These are phyloP conservation scores for Pichia sp. DNA, from an alignment of 1,139 yeast genomes.

Conservation along the genomic window DNA sequence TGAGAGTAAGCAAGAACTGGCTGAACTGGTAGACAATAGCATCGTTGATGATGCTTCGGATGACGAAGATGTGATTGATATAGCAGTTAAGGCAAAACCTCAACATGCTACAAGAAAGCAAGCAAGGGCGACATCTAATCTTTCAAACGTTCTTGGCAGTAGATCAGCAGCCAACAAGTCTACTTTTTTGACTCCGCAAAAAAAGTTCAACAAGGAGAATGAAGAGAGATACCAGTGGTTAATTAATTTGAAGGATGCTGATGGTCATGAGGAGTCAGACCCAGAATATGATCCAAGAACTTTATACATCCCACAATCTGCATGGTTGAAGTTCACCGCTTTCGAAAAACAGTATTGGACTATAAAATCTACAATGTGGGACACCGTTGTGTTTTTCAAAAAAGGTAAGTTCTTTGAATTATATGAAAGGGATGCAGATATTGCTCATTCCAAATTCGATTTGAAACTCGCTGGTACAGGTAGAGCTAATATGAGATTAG, in stretches of 20 bases:
- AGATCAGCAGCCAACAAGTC: slow-evolving; percentile 9
- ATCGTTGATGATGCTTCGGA: slow-evolving; percentile 10
- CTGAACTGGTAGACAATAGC: slow-evolving; percentile 9
- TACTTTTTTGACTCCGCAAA: slow-evolving; percentile 28
- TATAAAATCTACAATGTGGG: slow-evolving; percentile 92
- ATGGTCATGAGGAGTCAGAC: slow-evolving; percentile 59
- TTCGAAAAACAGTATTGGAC: slow-evolving; percentile 98
- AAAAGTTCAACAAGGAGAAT: slow-evolving; percentile 58
- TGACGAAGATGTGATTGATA: slow-evolving; percentile 2
- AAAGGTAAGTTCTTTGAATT: slow-evolving; percentile 96
- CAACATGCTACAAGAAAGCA: background rate
- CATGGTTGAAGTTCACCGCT: slow-evolving; percentile 91
- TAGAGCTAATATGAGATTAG: slow-evolving; percentile 93
- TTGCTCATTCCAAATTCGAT: slow-evolving; percentile 86
- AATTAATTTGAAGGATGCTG: slow-evolving; percentile 77
- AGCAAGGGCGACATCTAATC: background rate
- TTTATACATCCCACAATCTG: slow-evolving; percentile 73
- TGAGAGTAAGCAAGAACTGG: slow-evolving; percentile 10
- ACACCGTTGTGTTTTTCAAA: slow-evolving; percentile 92
- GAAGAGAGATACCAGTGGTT: slow-evolving; percentile 94
- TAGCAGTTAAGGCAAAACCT: slow-evolving; percentile 4
- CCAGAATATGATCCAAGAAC: slow-evolving; percentile 91
- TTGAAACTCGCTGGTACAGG: slow-evolving; percentile 96
- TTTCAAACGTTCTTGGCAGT: slow-evolving; percentile 6
- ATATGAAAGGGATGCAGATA: slow-evolving; percentile 90